phyloP scores from a whole-genome alignment of 257 asterid genomes.

The Rehmannia glutinosa region DNA sequence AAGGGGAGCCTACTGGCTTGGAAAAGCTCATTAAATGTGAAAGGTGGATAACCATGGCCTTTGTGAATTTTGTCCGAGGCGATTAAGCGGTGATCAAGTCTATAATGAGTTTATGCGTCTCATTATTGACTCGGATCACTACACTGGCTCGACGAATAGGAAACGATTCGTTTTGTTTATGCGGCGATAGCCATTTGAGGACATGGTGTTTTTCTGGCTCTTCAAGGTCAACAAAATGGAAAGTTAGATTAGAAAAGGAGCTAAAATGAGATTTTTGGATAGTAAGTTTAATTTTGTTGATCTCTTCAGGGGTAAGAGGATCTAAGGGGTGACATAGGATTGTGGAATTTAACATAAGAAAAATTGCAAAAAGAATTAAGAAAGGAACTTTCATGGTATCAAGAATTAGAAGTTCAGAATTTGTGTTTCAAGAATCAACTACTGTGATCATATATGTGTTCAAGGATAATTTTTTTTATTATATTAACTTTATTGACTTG shows the following conservation, averaged over 20 bases:
- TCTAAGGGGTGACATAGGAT: constrained; percentile 51
- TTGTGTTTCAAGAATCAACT: constrained; percentile 20
- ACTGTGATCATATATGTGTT: constrained; percentile 8
- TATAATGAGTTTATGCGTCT: constrained; percentile 43
- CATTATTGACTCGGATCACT: constrained; percentile 37
- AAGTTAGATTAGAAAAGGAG: constrained; percentile 38
- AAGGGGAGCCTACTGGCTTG: constrained; percentile 38
- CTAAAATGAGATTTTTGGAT: constrained; percentile 35
- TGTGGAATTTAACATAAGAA: constrained; percentile 5
- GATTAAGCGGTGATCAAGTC: constrained; percentile 33
- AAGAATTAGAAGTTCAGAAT: constrained; percentile 15
- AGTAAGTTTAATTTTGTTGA: constrained; percentile 31
- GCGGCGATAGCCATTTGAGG: constrained; percentile 39
- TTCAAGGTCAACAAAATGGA: constrained; percentile 60
- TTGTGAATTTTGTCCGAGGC: constrained; percentile 34
- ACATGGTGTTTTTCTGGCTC: constrained; percentile 59
- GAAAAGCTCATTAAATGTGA: constrained; percentile 42
- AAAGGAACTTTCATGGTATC: constrained; percentile 26
- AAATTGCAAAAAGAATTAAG: constrained; percentile 9
- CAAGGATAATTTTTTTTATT: not conserved
- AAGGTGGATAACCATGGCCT: constrained; percentile 61
- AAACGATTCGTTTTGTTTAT: constrained; percentile 7
- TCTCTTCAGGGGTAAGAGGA: constrained; percentile 53
- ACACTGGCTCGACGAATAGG: constrained; percentile 45
- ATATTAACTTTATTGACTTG: not conserved